A percentile compares a stretch with the other conserved stretches of the same genome.
Conservation (phyloP, 2,329 filamentous ascomycete species). For the Cytospora mali region DNA sequence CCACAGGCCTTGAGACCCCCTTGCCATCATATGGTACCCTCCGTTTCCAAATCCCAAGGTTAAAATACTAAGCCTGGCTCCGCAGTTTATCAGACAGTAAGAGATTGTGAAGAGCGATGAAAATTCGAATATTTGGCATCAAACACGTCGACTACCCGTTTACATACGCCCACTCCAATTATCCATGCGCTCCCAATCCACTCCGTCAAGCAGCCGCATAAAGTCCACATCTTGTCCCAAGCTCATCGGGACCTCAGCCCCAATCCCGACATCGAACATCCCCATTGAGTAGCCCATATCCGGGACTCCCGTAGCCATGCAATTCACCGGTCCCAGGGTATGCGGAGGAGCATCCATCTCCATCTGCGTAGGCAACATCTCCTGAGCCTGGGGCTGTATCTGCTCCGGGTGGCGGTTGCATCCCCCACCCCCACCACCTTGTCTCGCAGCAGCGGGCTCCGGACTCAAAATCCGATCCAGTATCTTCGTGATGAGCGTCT, state of each 20-base stretch:
- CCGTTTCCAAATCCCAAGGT: not conserved
- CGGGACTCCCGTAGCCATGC: constrained; percentile 30
- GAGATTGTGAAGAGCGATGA: not conserved
- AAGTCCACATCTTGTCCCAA: constrained; percentile 39
- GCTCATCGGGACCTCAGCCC: constrained; percentile 34
- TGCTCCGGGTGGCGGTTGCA: constrained; percentile 14
- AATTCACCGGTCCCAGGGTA: constrained; percentile 17
- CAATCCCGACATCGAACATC: constrained; percentile 34
- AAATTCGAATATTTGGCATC: not conserved
- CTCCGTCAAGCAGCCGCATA: constrained; percentile 40
- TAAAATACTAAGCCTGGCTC: not conserved
- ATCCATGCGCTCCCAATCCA: constrained; percentile 38
- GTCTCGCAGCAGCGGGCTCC: constrained; percentile 28
- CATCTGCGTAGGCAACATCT: constrained; percentile 26
- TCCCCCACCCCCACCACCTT: constrained; percentile 11
- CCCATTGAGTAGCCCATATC: constrained; percentile 32
- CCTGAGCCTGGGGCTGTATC: constrained; percentile 4
- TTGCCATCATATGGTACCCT: too few species aligned
- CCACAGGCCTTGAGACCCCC: not conserved
- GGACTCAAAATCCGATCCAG: constrained; percentile 41
- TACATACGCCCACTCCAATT: constrained; percentile 23
- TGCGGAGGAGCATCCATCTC: constrained; percentile 21
- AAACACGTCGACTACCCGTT: not conserved
- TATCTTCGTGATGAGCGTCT: constrained; percentile 40
- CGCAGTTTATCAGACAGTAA: not conserved